phyloP scores from a whole-genome alignment of 192 early-diverging fungal species.

The Nowakowskiella sp. region DNA sequence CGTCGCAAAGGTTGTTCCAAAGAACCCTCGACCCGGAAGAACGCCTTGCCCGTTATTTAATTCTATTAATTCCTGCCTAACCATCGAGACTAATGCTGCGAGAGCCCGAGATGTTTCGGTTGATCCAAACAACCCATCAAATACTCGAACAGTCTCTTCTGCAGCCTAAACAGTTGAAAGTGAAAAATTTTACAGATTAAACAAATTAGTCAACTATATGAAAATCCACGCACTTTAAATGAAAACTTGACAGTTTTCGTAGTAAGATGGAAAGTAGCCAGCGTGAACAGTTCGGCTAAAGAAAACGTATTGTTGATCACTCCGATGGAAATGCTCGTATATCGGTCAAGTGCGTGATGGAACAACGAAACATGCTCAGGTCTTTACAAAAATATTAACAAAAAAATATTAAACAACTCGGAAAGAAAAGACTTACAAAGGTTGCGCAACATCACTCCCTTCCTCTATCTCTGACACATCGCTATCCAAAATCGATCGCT shows the following conservation, averaged over 20 bases:
- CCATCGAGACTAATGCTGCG: slow-evolving; percentile 69
- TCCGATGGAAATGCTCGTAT: slow-evolving; percentile 48
- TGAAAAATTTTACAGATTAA: not conserved
- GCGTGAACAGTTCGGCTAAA: slow-evolving; percentile 51
- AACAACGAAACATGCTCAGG: slow-evolving; percentile 14
- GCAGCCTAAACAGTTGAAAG: slow-evolving; percentile 46
- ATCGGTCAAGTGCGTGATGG: slow-evolving; percentile 42
- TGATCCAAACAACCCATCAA: slow-evolving; percentile 91
- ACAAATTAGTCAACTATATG: not conserved
- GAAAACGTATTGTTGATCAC: slow-evolving; percentile 54
- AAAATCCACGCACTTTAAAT: slow-evolving; percentile 33
- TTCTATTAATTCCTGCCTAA: slow-evolving; percentile 64
- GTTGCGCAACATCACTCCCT: too few relatives aligned
- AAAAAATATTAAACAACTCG: not conserved
- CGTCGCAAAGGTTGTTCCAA: slow-evolving; percentile 46
- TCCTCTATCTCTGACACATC: not conserved
- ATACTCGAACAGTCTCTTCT: slow-evolving; percentile 79
- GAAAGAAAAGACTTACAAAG: too few relatives aligned
- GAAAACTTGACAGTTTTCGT: slow-evolving; percentile 58
- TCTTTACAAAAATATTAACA: not conserved
- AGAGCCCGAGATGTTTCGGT: slow-evolving; percentile 88
- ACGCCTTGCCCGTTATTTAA: slow-evolving; percentile 32
- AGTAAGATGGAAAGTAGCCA: slow-evolving; percentile 62
- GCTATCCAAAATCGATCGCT: too few relatives aligned
- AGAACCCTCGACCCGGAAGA: slow-evolving; percentile 9